Evolutionary conservation across 1,284 basidiomycete species (phyloP).

Genomic region (Phellopilus nigrolimitatus): DNA sequence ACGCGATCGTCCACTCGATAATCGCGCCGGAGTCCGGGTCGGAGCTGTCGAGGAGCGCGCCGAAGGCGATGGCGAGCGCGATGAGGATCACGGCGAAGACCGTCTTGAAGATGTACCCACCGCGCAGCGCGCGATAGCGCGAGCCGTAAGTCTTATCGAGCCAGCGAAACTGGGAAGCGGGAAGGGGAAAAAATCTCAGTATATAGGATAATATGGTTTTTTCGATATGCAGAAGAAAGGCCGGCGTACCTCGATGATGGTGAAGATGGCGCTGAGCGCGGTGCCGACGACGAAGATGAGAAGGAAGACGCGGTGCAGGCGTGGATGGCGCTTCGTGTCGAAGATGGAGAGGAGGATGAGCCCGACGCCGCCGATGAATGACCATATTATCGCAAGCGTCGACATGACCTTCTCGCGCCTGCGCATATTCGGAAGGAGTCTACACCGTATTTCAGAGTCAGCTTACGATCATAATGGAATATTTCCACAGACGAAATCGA

Average conservation of each 20-base stretch:
- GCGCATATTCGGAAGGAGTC: conserved; percentile 55
- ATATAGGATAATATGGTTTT: background rate
- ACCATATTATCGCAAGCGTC: conserved; percentile 51
- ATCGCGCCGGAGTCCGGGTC: conserved; percentile 51
- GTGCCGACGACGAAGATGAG: conserved; percentile 63
- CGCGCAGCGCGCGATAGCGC: conserved; percentile 41
- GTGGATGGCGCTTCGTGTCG: conserved; percentile 52
- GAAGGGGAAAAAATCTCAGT: background rate
- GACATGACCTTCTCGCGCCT: conserved; percentile 50
- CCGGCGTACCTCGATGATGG: conserved; percentile 53
- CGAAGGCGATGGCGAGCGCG: conserved; percentile 58
- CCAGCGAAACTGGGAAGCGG: conserved; percentile 50
- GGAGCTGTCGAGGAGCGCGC: conserved; percentile 41
- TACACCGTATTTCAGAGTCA: conserved; percentile 26
- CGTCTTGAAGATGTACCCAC: conserved; percentile 59
- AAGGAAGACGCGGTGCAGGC: conserved; percentile 53
- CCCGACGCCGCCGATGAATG: conserved; percentile 48
- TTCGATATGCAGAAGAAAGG: background rate
- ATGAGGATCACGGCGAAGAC: conserved; percentile 54
- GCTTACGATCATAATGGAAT: background rate
- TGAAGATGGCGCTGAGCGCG: conserved; percentile 64
- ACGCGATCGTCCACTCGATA: conserved; percentile 68
- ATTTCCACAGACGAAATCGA: background rate
- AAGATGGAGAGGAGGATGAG: conserved; percentile 55
- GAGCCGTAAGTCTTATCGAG: conserved; percentile 48